Percentiles rank a stretch among this genome's conserved stretches.
Evolutionary conservation across 352 stramenopile species (phyloP).

Genomic region (Globisporangium mamillatum): DNA sequence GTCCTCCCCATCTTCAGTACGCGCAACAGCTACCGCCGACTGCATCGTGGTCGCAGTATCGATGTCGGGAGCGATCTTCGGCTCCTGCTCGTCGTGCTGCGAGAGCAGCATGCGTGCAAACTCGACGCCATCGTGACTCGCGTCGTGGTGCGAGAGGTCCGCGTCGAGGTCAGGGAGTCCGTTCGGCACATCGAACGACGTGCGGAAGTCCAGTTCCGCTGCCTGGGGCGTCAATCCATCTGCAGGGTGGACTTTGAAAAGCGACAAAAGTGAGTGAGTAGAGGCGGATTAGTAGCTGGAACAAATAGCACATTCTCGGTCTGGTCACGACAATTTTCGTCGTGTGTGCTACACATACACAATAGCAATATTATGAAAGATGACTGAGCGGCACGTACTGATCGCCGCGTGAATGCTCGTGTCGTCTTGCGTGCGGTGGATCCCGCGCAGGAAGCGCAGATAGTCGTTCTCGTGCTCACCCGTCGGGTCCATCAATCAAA

Average conservation of each 20-base stretch:
- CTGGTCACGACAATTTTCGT: background rate
- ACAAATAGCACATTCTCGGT: background rate
- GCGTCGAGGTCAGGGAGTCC: slow-evolving; percentile 59
- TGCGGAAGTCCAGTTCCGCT: slow-evolving; percentile 74
- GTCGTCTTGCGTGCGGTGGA: slow-evolving; percentile 52
- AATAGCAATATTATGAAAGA: slow-evolving; percentile 4
- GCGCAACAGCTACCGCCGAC: slow-evolving; percentile 1
- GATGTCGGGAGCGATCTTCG: slow-evolving; percentile 3
- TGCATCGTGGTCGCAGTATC: slow-evolving; percentile 4
- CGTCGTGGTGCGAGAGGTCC: slow-evolving; percentile 34
- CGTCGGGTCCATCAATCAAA: slow-evolving; percentile 20
- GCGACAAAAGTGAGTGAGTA: background rate
- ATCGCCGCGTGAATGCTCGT: slow-evolving; percentile 36
- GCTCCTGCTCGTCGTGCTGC: slow-evolving; percentile 63
- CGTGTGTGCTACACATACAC: background rate
- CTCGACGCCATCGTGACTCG: slow-evolving; percentile 52
- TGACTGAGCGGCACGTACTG: slow-evolving; percentile 24
- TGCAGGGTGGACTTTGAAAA: slow-evolving; percentile 15
- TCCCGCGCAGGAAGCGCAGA: slow-evolving; percentile 68
- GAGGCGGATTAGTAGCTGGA: slow-evolving; percentile 2
- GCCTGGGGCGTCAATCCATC: slow-evolving; percentile 55
- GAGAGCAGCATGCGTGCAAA: slow-evolving; percentile 70
- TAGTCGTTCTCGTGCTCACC: slow-evolving; percentile 63
- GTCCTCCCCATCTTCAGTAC: slow-evolving; percentile 17
- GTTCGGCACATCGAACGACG: slow-evolving; percentile 56